Base-by-base conservation (phyloP, 768 basidiomycete genomes). In the Terana coerulea region DNA sequence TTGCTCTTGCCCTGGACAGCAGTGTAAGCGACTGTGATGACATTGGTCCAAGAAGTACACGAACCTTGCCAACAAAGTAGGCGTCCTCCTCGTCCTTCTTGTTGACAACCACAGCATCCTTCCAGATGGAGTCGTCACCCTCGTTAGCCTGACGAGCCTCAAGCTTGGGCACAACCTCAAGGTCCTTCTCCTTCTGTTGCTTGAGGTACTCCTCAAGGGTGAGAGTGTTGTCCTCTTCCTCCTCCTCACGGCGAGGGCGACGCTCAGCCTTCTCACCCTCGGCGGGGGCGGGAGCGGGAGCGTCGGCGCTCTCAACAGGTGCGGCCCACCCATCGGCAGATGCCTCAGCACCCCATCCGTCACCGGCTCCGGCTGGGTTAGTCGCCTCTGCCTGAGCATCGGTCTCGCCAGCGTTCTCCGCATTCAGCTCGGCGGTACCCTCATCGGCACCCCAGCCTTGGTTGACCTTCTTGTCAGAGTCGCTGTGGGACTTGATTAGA, bases 371-470 rank as follows among this genome's bases (percentile, higher is more conserved):
- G 5, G 60, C 66, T 21, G 60, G 59, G n/a, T 65, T 56, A 47
- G 49, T 48, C 10, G 66, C 71, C 63, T 89, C 88, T 21, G 68
- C 76, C 21, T 72, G 74, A 34, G 84, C 90, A 64, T 95, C 93
- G 58, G 68, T 74, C 41, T 71, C 78, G 48, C 87, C 95, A 25
- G 80, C 85, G 53, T 82, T 71, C 68, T 98, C 95, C 29, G 76
- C 78, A 72, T 86, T 85, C 63, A 91, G 78, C 71, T 98, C 95
- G 33, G 87, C 69, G 59, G 74, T 78, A 60, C 88, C 92, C 61
- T 94, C 90, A 57, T 94, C 91, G 35, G 88, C 91, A 58, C 95
- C 95, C 95, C 95, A 98, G 59, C 86, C 87, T 65, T 92, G 88
- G 67, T 91, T 88, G 61, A 95, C 73, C 75, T 91, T 92, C 80